Evolutionary conservation across 176 grass and related monocot species (phyloP).

Genomic region (Alopecurus myosuroides): DNA sequence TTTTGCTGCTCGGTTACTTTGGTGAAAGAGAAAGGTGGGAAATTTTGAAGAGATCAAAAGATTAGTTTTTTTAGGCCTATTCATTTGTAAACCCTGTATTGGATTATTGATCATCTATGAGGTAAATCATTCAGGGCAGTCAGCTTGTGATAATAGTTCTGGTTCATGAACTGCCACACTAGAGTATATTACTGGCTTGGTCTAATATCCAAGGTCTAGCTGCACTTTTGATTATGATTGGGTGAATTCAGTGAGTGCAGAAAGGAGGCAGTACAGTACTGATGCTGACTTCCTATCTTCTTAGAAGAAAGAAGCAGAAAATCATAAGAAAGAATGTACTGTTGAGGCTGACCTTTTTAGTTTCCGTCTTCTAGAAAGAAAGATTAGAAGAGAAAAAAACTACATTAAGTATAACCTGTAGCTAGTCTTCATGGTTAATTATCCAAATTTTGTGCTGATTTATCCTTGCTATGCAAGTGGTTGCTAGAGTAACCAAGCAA

Average conservation of each 20-base stretch:
- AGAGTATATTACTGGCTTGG: too few species aligned
- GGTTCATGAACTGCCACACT: too few species aligned
- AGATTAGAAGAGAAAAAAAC: neutral
- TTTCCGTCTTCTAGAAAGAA: neutral
- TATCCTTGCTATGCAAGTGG: too few species aligned
- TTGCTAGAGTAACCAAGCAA: too few species aligned
- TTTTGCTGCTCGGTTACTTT: constrained; percentile 23
- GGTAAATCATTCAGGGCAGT: constrained; percentile 15
- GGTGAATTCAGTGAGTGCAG: constrained; percentile 1
- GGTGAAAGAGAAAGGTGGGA: constrained; percentile 6
- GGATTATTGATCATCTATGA: constrained; percentile 22
- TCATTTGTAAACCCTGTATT: constrained; percentile 27
- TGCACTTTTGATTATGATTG: neutral
- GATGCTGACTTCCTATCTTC: neutral
- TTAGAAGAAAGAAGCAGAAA: neutral
- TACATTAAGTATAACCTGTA: neutral
- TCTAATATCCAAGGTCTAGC: neutral
- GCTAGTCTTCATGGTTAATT: neutral
- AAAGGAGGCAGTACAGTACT: neutral
- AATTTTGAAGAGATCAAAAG: constrained; percentile 34
- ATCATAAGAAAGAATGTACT: neutral
- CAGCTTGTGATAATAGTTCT: neutral
- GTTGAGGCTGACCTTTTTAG: neutral
- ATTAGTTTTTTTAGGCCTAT: constrained; percentile 18
- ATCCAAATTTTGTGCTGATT: too few species aligned